Evolutionary conservation across 2,329 filamentous ascomycete genomes (phyloP).

Genomic region (Scedosporium minutisporum): DNA sequence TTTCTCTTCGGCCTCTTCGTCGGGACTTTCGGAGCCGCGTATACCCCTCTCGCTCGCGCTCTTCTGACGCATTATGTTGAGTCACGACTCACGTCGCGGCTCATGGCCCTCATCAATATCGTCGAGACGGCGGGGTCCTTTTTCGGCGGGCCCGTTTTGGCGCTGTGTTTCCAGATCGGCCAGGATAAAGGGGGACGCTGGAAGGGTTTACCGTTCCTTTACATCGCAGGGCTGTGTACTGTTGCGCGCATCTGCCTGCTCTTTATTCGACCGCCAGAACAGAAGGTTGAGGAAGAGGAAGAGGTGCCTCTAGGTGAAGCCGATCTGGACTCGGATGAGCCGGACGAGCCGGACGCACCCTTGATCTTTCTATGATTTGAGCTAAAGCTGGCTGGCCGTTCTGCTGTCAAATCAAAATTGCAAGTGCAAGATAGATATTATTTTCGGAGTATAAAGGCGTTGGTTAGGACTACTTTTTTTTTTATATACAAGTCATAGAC

Average conservation of each 20-base stretch:
- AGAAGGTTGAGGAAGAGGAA: constrained; percentile 11
- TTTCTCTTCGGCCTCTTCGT: constrained; percentile 29
- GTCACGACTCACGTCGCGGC: constrained; percentile 26
- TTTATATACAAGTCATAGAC: background rate
- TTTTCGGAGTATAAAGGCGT: too few species aligned
- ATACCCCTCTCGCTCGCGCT: constrained; percentile 28
- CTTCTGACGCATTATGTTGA: constrained; percentile 29
- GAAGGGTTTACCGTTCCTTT: constrained; percentile 31
- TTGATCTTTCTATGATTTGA: background rate
- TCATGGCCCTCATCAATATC: constrained; percentile 31
- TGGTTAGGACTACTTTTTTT: background rate
- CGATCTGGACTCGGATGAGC: background rate
- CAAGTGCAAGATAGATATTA: too few species aligned
- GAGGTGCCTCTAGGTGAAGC: constrained; percentile 9
- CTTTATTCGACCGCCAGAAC: constrained; percentile 22
- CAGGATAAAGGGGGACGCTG: constrained; percentile 23
- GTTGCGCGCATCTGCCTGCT: constrained; percentile 18
- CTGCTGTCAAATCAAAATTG: background rate
- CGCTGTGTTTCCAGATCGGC: constrained; percentile 27
- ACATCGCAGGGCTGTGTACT: constrained; percentile 21
- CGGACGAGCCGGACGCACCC: constrained; percentile 3
- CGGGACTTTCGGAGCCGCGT: constrained; percentile 26
- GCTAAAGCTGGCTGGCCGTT: background rate
- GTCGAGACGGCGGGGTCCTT: constrained; percentile 28
- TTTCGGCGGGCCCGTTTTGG: constrained; percentile 28